Conservation (phyloP, 331 rosid species). For the Arachis monticola region DNA sequence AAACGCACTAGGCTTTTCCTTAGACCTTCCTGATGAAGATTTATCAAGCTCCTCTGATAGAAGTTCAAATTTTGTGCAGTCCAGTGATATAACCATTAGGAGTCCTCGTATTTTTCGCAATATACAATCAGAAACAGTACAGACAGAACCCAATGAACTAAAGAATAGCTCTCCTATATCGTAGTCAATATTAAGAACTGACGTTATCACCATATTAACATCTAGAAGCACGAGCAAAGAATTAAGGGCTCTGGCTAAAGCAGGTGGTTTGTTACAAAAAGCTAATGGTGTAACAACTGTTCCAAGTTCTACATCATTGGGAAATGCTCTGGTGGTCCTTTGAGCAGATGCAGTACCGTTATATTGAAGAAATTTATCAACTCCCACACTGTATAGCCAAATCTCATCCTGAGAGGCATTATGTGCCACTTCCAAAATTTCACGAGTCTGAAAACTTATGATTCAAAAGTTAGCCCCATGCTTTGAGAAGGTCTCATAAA, state of each 20-base stretch:
- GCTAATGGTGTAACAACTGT: slow-evolving; percentile 56
- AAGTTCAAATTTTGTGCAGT: slow-evolving; percentile 88
- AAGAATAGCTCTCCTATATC: slow-evolving; percentile 72
- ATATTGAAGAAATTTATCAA: slow-evolving; percentile 50
- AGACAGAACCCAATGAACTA: slow-evolving; percentile 84
- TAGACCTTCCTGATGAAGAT: slow-evolving; percentile 66
- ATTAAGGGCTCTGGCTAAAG: slow-evolving; percentile 58
- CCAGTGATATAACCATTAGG: slow-evolving; percentile 91
- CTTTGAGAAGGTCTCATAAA: slow-evolving; percentile 34
- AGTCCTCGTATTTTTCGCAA: slow-evolving; percentile 82
- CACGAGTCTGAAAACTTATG: slow-evolving; percentile 70
- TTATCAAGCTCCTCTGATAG: slow-evolving; percentile 62
- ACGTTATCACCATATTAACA: slow-evolving; percentile 57
- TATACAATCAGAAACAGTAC: slow-evolving; percentile 84
- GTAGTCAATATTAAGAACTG: slow-evolving; percentile 52
- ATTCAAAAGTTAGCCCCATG: slow-evolving; percentile 49
- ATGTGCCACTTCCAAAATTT: slow-evolving; percentile 68
- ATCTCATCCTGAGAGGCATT: slow-evolving; percentile 63
- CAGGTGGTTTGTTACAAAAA: slow-evolving; percentile 62
- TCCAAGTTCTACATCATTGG: slow-evolving; percentile 64
- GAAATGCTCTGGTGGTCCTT: slow-evolving; percentile 47
- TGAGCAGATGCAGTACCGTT: slow-evolving; percentile 45
- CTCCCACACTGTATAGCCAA: slow-evolving; percentile 67
- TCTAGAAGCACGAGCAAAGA: slow-evolving; percentile 79
- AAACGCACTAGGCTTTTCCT: slow-evolving; percentile 65